These are phyloP conservation scores for Verticillium isaacii DNA, from an alignment of 2,329 filamentous ascomycete genomes.

Conservation along the genomic window DNA sequence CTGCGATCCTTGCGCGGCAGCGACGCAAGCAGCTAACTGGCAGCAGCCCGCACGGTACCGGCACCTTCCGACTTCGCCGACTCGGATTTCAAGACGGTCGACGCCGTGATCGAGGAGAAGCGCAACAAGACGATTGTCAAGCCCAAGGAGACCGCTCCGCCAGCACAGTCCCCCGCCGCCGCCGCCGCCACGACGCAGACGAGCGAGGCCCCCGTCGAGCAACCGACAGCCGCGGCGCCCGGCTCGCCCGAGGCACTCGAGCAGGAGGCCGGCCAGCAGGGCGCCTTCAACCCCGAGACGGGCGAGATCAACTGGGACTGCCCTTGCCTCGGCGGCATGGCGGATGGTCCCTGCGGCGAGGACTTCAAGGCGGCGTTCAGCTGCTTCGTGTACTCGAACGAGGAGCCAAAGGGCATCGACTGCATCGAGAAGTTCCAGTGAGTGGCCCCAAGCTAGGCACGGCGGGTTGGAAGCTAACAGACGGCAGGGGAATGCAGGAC, in stretches of 20 bases:
- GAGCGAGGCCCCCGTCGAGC: conserved; percentile 13
- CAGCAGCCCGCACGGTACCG: conserved; percentile 25
- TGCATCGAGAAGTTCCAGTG: conserved; percentile 98
- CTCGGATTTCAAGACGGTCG: conserved; percentile 57
- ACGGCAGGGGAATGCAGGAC: conserved; percentile 82
- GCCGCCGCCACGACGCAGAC: conserved; percentile 19
- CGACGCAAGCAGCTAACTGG: background rate
- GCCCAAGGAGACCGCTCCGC: conserved; percentile 20
- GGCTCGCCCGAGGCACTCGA: conserved; percentile 55
- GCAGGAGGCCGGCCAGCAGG: conserved; percentile 79
- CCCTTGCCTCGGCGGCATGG: conserved; percentile 96
- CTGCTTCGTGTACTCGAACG: conserved; percentile 93
- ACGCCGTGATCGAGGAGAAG: conserved; percentile 63
- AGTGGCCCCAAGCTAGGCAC: conserved; percentile 26
- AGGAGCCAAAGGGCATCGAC: conserved; percentile 96
- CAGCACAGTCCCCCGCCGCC: conserved; percentile 14
- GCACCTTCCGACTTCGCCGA: conserved; percentile 51
- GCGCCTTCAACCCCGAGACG: conserved; percentile 96
- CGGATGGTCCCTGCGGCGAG: conserved; percentile 88
- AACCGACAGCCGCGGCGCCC: conserved; percentile 11
- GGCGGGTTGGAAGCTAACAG: conserved; percentile 20
- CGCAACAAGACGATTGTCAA: conserved; percentile 40
- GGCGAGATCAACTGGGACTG: conserved; percentile 99
- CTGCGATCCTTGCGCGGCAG: background rate
- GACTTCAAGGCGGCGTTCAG: conserved; percentile 95